These are phyloP conservation scores for Rhododendron williamsianum DNA, from an alignment of 148 eudicot species.

Conservation along the genomic window DNA sequence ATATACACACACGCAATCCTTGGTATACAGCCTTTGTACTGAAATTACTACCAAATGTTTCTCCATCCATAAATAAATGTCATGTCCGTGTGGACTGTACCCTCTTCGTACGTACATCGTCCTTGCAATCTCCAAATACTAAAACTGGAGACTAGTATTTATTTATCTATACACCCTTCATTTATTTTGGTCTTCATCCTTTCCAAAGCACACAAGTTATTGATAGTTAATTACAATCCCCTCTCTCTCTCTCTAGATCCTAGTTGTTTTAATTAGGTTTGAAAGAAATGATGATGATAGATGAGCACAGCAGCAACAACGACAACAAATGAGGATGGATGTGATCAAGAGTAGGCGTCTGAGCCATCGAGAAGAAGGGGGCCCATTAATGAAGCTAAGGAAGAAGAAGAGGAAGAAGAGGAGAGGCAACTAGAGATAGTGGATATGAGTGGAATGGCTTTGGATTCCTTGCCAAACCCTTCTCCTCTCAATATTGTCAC, in stretches of 20 bases:
- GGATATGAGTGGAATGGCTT: constrained; percentile 60
- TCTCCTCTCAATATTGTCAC: constrained; percentile 40
- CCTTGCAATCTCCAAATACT: neutral
- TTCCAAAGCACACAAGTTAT: neutral
- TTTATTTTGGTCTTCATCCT: neutral
- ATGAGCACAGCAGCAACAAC: constrained; percentile 5
- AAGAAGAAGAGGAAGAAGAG: neutral
- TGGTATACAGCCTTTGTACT: neutral
- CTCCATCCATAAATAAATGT: neutral
- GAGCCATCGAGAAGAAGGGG: neutral
- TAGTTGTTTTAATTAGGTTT: neutral
- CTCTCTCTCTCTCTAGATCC: neutral
- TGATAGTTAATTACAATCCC: neutral
- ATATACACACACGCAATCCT: neutral
- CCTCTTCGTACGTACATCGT: constrained; percentile 1
- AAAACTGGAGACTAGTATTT: too few species aligned
- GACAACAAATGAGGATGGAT: neutral
- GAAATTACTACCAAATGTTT: neutral
- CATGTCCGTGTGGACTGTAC: neutral
- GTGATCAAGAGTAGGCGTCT: neutral
- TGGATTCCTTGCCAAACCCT: constrained; percentile 48
- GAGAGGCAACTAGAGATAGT: constrained; percentile 30
- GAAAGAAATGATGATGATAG: constrained; percentile 11
- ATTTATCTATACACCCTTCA: too few species aligned
- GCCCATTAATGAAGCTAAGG: neutral